Evolutionary conservation across 495 filamentous ascomycete species (phyloP).

Genomic region (Hypoxylon perforatum): DNA sequence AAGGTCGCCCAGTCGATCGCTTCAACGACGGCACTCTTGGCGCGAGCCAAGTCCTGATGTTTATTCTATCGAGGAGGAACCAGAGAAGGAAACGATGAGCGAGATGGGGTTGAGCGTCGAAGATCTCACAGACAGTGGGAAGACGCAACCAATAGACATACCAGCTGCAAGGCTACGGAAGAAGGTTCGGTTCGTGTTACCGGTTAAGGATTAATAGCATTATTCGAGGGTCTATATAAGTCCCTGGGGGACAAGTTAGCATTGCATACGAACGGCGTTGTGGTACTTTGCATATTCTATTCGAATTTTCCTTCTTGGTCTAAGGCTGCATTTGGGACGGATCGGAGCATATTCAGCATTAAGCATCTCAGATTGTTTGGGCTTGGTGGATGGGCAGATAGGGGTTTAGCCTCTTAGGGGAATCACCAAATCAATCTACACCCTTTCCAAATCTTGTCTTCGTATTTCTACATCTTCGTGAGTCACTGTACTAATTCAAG

Average conservation of each 20-base stretch:
- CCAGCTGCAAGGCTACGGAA: slow-evolving; percentile 61
- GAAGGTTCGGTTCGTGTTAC: slow-evolving; percentile 62
- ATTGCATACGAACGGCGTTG: slow-evolving; percentile 37
- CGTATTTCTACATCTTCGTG: neutral
- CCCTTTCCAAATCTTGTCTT: neutral
- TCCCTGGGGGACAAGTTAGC: slow-evolving; percentile 18
- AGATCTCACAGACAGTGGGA: slow-evolving; percentile 38
- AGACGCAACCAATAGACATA: slow-evolving; percentile 51
- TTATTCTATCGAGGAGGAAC: slow-evolving; percentile 62
- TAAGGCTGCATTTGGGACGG: slow-evolving; percentile 17
- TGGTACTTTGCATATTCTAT: slow-evolving; percentile 22
- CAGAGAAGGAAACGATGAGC: slow-evolving; percentile 55
- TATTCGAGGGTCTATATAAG: slow-evolving; percentile 12
- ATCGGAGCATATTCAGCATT: slow-evolving; percentile 21
- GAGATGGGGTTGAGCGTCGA: slow-evolving; percentile 47
- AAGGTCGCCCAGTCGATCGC: slow-evolving; percentile 36
- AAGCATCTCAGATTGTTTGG: slow-evolving; percentile 12
- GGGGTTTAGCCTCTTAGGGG: slow-evolving; percentile 13
- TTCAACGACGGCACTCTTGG: slow-evolving; percentile 56
- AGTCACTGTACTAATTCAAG: neutral
- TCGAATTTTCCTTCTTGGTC: slow-evolving; percentile 10
- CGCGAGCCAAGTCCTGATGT: slow-evolving; percentile 64
- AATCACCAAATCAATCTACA: slow-evolving; percentile 14
- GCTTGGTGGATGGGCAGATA: slow-evolving; percentile 11
- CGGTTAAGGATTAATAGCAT: slow-evolving; percentile 48